Conservation (phyloP, 2,329 filamentous ascomycete species). For the Ceratocystis eucalypticola region DNA sequence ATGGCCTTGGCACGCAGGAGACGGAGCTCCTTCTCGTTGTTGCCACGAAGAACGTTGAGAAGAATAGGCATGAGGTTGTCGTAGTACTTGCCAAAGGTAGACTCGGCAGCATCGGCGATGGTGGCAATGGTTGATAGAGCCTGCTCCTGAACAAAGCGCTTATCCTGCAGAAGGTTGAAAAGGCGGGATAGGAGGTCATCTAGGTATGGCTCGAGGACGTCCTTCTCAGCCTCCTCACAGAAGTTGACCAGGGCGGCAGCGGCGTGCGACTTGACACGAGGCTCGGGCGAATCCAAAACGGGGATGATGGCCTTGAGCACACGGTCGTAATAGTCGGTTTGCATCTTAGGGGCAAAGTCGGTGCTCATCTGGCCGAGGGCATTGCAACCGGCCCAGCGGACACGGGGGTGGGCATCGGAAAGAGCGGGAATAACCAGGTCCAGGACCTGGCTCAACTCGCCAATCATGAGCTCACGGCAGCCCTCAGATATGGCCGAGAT, state of each 20-base stretch:
- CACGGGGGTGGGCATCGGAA: slow-evolving; percentile 78
- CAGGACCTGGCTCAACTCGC: slow-evolving; percentile 84
- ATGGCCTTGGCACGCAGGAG: slow-evolving; percentile 91
- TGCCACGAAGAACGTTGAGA: slow-evolving; percentile 74
- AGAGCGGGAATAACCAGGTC: slow-evolving; percentile 89
- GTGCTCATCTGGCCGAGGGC: slow-evolving; percentile 99
- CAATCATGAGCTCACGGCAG: slow-evolving; percentile 88
- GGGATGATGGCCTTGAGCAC: slow-evolving; percentile 87
- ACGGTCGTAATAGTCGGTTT: slow-evolving; percentile 80
- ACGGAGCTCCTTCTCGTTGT: slow-evolving; percentile 86
- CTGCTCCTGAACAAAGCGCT: slow-evolving; percentile 95
- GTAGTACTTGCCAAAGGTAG: slow-evolving; percentile 90
- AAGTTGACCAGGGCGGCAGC: slow-evolving; percentile 98
- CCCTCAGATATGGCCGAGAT: slow-evolving; percentile 98
- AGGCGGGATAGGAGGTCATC: slow-evolving; percentile 75
- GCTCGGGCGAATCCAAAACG: slow-evolving; percentile 77
- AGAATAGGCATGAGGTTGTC: slow-evolving; percentile 89
- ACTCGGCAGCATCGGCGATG: slow-evolving; percentile 94
- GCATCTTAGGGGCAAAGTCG: slow-evolving; percentile 96
- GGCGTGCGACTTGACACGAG: slow-evolving; percentile 89
- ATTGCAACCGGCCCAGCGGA: slow-evolving; percentile 95
- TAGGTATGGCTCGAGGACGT: slow-evolving; percentile 80
- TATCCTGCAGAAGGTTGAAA: slow-evolving; percentile 76
- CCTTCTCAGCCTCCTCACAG: slow-evolving; percentile 93
- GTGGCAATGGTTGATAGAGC: slow-evolving; percentile 95